A percentile compares a stretch with the other conserved stretches of the same genome.
Conservation (phyloP, 495 filamentous ascomycete genomes). For the Podospora appendiculata region DNA sequence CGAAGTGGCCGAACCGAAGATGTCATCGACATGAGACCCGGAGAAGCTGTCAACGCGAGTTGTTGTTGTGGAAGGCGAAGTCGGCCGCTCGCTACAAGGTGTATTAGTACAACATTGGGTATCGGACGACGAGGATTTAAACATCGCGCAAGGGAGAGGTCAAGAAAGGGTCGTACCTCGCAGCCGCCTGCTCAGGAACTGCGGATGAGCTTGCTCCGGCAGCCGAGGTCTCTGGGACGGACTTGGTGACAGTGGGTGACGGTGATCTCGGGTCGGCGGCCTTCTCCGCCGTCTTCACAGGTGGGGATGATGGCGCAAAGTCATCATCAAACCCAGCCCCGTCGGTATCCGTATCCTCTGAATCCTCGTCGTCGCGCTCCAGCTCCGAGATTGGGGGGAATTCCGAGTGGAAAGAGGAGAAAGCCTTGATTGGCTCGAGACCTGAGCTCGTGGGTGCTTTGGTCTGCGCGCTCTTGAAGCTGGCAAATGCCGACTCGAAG, state of each 20-base stretch:
- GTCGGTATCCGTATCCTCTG: slow-evolving; percentile 66
- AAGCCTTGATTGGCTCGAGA: slow-evolving; percentile 30
- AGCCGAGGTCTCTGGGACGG: slow-evolving; percentile 3
- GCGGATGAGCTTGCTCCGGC: slow-evolving; percentile 8
- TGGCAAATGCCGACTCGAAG: slow-evolving; percentile 67
- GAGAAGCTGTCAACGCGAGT: slow-evolving; percentile 8
- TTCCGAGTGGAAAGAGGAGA: slow-evolving; percentile 51
- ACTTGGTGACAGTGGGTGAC: slow-evolving; percentile 17
- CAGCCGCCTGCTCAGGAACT: slow-evolving; percentile 12
- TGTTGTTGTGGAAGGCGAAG: slow-evolving; percentile 10
- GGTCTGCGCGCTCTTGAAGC: slow-evolving; percentile 39
- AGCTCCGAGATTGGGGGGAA: slow-evolving; percentile 92
- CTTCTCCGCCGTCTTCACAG: slow-evolving; percentile 28
- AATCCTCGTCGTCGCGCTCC: slow-evolving; percentile 58
- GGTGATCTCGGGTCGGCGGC: slow-evolving; percentile 15
- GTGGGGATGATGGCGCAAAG: slow-evolving; percentile 69
- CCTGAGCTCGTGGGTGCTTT: slow-evolving; percentile 5
- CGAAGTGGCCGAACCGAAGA: slow-evolving; percentile 19
- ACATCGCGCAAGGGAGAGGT: neutral
- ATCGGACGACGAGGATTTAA: neutral
- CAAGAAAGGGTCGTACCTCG: slow-evolving; percentile 16
- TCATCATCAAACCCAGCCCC: slow-evolving; percentile 84
- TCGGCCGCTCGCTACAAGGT: slow-evolving; percentile 21
- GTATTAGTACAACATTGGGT: neutral
- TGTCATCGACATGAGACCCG: slow-evolving; percentile 20